Conservation (phyloP, 768 basidiomycete species). For the Mycena filopes region DNA sequence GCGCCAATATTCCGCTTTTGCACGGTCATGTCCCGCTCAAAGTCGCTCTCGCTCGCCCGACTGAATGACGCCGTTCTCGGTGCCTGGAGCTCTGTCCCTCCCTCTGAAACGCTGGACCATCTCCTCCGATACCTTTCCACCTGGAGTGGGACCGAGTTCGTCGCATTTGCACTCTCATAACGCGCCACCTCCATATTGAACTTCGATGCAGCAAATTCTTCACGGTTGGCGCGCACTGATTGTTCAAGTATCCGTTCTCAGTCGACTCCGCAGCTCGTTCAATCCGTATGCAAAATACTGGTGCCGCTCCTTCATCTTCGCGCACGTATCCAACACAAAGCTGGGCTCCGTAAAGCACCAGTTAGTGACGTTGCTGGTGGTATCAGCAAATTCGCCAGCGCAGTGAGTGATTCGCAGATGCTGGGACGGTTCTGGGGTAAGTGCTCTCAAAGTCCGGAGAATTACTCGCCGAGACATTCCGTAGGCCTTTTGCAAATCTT, state of each 20-base stretch:
- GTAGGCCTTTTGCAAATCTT: constrained; percentile 81
- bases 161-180: constrained; percentile 37
- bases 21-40: constrained; percentile 26
- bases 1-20: not conserved
- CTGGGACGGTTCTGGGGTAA: constrained; percentile 86
- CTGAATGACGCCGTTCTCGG: constrained; percentile 76
- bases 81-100: constrained; percentile 64
- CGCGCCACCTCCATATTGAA: constrained; percentile 17
- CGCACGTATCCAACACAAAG: constrained; percentile 74
- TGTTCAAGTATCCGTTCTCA: not conserved
- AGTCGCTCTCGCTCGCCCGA: constrained; percentile 46
- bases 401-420: constrained; percentile 75
- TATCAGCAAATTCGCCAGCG: constrained; percentile 62
- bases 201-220: constrained; percentile 71
- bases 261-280: constrained; percentile 63
- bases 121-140: constrained; percentile 81
- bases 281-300: constrained; percentile 78
- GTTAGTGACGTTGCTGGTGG: constrained; percentile 64
- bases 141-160: constrained; percentile 90
- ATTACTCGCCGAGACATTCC: not conserved
- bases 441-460: constrained; percentile 32
- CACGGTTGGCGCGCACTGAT: constrained; percentile 57
- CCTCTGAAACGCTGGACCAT: constrained; percentile 76
- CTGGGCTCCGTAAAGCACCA: constrained; percentile 65
- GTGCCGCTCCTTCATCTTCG: constrained; percentile 73